Conservation (phyloP, 2,329 filamentous ascomycete genomes). For the Thelonectria olida region DNA sequence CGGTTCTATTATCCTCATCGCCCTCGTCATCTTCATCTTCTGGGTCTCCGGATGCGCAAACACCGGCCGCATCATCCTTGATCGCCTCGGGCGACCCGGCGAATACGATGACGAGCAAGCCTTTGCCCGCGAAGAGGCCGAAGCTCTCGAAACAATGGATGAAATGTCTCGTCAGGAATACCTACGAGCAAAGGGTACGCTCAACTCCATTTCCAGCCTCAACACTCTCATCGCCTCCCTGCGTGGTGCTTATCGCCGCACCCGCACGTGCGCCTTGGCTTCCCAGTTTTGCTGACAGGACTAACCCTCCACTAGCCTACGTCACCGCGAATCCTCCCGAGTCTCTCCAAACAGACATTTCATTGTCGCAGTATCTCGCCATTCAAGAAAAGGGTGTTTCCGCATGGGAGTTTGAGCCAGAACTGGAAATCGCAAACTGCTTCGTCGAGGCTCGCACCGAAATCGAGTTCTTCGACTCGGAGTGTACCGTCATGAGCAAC, state of each 20-base stretch:
- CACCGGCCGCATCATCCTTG: conserved; percentile 88
- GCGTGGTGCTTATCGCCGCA: conserved; percentile 10
- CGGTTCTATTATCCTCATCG: conserved; percentile 87
- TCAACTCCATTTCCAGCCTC: not conserved
- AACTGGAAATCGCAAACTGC: conserved; percentile 97
- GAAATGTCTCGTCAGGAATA: conserved; percentile 92
- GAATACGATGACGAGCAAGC: conserved; percentile 98
- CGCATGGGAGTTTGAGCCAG: conserved; percentile 99
- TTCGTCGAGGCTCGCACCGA: conserved; percentile 97
- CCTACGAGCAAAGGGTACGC: conserved; percentile 88
- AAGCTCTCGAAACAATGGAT: conserved; percentile 95
- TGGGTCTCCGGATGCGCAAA: conserved; percentile 75
- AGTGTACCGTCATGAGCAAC: conserved; percentile 97
- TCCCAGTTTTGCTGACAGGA: conserved; percentile 26
- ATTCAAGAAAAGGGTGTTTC: conserved; percentile 99
- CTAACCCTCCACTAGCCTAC: conserved; percentile 70
- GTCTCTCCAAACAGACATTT: conserved; percentile 95
- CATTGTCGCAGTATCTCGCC: conserved; percentile 93
- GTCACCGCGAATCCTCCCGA: conserved; percentile 94
- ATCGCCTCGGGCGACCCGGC: conserved; percentile 90
- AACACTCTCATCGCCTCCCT: not conserved
- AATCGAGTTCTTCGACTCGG: conserved; percentile 98
- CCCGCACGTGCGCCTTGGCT: conserved; percentile 1
- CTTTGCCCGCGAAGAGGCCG: conserved; percentile 91
- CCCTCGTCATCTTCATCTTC: conserved; percentile 91